These are phyloP conservation scores for Paramecium tetraurelia DNA, from an alignment of 73 alveolate genomes.

Conservation along the genomic window DNA sequence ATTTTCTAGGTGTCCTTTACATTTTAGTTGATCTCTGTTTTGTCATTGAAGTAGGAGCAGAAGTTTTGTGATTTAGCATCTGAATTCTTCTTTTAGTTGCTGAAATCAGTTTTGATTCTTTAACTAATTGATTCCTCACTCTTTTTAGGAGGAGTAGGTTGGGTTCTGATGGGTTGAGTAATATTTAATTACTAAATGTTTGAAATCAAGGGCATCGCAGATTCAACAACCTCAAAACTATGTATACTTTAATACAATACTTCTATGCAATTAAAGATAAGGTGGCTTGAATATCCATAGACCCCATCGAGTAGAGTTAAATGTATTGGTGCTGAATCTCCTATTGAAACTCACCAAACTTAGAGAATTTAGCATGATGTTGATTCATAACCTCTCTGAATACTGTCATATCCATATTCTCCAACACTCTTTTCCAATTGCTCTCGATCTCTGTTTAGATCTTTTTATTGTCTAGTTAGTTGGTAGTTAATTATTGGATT, in stretches of 20 bases:
- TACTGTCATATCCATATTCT: not conserved
- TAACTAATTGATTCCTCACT: not conserved
- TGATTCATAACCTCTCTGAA: not conserved
- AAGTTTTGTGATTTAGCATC: not conserved
- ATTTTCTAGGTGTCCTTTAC: not conserved
- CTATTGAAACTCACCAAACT: not conserved
- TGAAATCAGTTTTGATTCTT: constrained; percentile 23
- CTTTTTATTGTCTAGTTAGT: not conserved
- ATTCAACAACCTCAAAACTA: constrained; percentile 32
- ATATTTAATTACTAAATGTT: not conserved
- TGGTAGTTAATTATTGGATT: not conserved
- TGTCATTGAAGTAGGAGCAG: not conserved
- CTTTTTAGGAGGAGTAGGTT: constrained; percentile 45
- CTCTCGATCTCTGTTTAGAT: not conserved
- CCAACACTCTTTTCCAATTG: constrained; percentile 23
- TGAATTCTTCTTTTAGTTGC: not conserved
- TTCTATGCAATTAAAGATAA: not conserved
- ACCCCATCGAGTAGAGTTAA: not conserved
- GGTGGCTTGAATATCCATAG: not conserved
- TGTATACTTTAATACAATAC: not conserved
- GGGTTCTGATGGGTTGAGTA: not conserved
- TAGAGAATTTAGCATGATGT: not conserved
- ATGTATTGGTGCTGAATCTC: not conserved
- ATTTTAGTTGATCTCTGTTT: not conserved
- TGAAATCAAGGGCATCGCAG: not conserved